phyloP scores from a whole-genome alignment of 1,139 yeast genomes.

The Debaryomyces robertsiae region DNA sequence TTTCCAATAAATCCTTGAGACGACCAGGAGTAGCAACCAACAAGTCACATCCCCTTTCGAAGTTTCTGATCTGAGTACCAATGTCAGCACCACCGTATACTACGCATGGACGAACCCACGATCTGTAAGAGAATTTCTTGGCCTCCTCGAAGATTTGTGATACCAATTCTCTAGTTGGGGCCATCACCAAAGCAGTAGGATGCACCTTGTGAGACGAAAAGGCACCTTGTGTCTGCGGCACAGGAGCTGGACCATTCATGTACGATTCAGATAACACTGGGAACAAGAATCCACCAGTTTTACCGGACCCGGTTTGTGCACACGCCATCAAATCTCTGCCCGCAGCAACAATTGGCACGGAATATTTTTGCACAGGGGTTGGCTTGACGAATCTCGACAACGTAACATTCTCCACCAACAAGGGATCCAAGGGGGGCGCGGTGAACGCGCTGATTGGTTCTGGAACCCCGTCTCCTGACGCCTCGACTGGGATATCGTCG shows the following conservation, averaged over 20 bases:
- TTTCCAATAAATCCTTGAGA: constrained; percentile 90
- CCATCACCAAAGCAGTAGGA: constrained; percentile 94
- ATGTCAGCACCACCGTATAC: constrained; percentile 99
- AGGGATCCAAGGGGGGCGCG: constrained; percentile 86
- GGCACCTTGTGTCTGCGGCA: constrained; percentile 56
- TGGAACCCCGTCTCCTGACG: constrained; percentile 93
- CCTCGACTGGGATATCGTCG: constrained; percentile 98
- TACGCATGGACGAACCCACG: constrained; percentile 97
- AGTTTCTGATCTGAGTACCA: constrained; percentile 80
- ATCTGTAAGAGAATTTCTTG: constrained; percentile 93
- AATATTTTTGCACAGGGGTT: constrained; percentile 98
- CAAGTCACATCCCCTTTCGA: constrained; percentile 93
- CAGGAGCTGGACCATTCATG: constrained; percentile 80
- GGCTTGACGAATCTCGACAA: constrained; percentile 92
- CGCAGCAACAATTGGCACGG: constrained; percentile 92
- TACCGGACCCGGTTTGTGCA: constrained; percentile 99
- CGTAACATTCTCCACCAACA: constrained; percentile 83
- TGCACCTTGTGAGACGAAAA: constrained; percentile 74
- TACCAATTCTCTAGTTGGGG: constrained; percentile 98
- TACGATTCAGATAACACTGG: constrained; percentile 94
- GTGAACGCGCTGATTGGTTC: constrained; percentile 89
- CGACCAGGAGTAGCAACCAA: constrained; percentile 99
- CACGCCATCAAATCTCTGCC: constrained; percentile 97
- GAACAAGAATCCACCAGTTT: constrained; percentile 99
- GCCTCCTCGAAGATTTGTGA: constrained; percentile 97